A percentile compares a stretch with the other conserved stretches of the same genome.
These are phyloP conservation scores for Diplodia intermedia DNA, from an alignment of 2,329 filamentous ascomycete species.

Conservation along the genomic window DNA sequence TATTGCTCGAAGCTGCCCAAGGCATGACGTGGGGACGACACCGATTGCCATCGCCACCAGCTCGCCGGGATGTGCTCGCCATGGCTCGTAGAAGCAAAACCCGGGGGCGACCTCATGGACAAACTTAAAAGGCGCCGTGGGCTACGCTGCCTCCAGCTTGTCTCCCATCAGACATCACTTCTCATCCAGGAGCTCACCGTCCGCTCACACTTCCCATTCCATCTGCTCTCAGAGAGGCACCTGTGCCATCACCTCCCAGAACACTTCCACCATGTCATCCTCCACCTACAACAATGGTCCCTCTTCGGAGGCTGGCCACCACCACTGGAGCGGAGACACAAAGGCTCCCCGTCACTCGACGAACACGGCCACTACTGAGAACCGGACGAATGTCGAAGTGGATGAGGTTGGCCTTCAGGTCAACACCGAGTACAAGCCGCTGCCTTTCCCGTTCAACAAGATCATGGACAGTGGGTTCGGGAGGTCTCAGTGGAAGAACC, in stretches of 20 bases:
- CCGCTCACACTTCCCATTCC: neutral
- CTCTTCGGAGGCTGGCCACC: constrained; percentile 22
- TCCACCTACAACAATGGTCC: constrained; percentile 27
- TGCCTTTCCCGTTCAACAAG: constrained; percentile 30
- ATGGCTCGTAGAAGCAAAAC: neutral
- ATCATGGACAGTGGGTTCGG: constrained; percentile 31
- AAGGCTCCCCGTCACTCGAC: constrained; percentile 17
- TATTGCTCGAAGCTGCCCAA: constrained; percentile 31
- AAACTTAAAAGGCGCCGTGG: constrained; percentile 27
- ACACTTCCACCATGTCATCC: constrained; percentile 22
- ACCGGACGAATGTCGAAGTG: neutral
- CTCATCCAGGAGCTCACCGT: neutral
- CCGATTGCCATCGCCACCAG: constrained; percentile 3
- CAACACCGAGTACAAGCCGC: constrained; percentile 4
- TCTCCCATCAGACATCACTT: neutral
- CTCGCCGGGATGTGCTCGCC: constrained; percentile 4
- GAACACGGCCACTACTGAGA: constrained; percentile 5
- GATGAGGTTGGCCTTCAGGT: constrained; percentile 28
- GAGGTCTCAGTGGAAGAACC: constrained; percentile 32
- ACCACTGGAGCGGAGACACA: constrained; percentile 1
- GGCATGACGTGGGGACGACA: constrained; percentile 16
- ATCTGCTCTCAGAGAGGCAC: neutral
- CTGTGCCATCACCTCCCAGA: neutral
- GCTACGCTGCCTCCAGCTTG: constrained; percentile 1
- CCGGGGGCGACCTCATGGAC: constrained; percentile 7